A percentile compares a stretch with the other conserved stretches of the same genome.
phyloP scores from a whole-genome alignment of 306 rosid species.

The Argentina anserina region DNA sequence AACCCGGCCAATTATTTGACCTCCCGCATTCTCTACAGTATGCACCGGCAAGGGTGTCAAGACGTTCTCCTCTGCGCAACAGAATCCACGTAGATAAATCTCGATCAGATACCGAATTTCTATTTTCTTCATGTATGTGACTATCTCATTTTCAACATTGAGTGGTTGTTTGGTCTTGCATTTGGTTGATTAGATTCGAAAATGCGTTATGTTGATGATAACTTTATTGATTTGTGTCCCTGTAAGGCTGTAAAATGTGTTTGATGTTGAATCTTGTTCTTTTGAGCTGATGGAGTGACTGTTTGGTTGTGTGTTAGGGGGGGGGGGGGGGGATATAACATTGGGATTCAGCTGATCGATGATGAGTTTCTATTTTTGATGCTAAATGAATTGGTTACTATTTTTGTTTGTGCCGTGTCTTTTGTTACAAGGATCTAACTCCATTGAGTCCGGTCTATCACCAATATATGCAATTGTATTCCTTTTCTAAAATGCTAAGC shows the following conservation, averaged over 20 bases:
- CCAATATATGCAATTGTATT: neutral
- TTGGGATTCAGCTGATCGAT: constrained; percentile 82
- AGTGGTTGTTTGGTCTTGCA: neutral
- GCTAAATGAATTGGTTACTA: neutral
- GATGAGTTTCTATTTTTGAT: constrained; percentile 66
- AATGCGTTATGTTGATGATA: neutral
- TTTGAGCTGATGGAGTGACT: neutral
- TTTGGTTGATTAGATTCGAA: neutral
- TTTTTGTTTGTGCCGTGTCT: neutral
- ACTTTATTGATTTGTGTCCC: neutral
- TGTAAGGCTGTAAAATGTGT: neutral
- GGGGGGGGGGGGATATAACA: constrained; percentile 97
- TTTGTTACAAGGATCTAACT: neutral
- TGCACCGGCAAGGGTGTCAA: no score
- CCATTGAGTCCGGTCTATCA: neutral
- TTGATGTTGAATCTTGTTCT: neutral
- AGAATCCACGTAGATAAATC: no score
- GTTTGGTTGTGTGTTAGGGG: no score
- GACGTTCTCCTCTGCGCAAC: no score
- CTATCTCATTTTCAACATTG: no score
- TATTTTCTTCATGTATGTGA: no score
- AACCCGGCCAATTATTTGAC: no score
- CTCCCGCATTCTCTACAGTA: no score
- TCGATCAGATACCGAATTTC: no score
- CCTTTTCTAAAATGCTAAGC: neutral